Evolutionary conservation across 305 asterid species (phyloP), one percentile per base, ranked within the genome.

Genomic region (Salvia sclarea): DNA sequence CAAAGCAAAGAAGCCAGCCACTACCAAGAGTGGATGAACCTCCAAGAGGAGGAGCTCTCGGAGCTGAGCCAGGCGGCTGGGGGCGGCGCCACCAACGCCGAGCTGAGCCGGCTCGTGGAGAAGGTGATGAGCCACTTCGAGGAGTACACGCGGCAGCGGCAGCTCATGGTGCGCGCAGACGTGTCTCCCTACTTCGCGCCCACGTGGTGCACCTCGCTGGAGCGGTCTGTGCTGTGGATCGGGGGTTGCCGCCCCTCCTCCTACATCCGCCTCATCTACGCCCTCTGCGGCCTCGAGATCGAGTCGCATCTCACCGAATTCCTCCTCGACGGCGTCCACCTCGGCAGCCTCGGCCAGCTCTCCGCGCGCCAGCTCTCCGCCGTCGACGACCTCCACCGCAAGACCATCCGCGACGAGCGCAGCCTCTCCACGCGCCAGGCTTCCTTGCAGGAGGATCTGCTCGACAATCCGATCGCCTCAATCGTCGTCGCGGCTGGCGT

Each of bases 211-310:
- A 61, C 56, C 24, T 78, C 88, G 0, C 72, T 84, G 2, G 90
- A 84, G 71, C 69, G 86, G 5, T 84, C 90, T 0, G 81, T 76
- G 14, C 59, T 84, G 0, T 86, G 93, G 93, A 79, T 86, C 62
- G 90, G 88, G 0, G 90, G 90, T 6, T 86, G 93, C 75, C 53
- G 90, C 5, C 90, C 90, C 5, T 80, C 88, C 17, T 75, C 90
- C 4, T 82, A 75, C 54, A 57, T 81, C 56, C 84, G 88, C 2
- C 77, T 82, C 12, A 68, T 84, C 45, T 86, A 84, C 31, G 85
- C 81, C 0, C 76, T 84, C n/a, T 77, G 78, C 22, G 86, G 84
- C 12, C 40, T 52, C 40, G 73, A 81, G 25, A 64, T 84, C 20
- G 85, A 86, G 73, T 68, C 82, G 0, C 72, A 24, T 0, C 66